Percentiles rank a stretch among this genome's conserved stretches.
phyloP scores from a whole-genome alignment of 768 basidiomycete species.

The Trametes villosa region DNA sequence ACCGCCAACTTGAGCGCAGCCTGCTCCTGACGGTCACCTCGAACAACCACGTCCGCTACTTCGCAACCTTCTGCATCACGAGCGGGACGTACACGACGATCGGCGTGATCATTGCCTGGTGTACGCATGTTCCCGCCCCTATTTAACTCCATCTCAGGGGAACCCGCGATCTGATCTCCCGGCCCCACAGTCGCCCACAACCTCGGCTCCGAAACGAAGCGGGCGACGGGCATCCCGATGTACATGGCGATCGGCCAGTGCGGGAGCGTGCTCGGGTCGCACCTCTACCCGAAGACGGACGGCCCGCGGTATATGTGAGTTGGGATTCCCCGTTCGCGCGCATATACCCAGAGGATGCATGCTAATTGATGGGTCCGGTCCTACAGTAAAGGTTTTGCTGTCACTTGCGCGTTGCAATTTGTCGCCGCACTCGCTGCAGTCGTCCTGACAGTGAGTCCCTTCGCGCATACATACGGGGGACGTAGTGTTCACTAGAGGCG shows the following conservation, averaged over 20 bases:
- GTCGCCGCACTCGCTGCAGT: constrained; percentile 58
- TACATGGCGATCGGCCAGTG: constrained; percentile 84
- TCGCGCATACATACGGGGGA: neutral
- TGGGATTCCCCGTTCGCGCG: too few relatives aligned
- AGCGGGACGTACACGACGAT: constrained; percentile 77
- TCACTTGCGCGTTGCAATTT: constrained; percentile 56
- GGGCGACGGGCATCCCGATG: constrained; percentile 74
- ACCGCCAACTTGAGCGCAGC: constrained; percentile 32
- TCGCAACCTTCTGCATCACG: constrained; percentile 76
- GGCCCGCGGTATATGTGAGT: constrained; percentile 69
- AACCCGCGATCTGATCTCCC: constrained; percentile 5
- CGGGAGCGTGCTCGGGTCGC: constrained; percentile 76
- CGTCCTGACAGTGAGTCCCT: constrained; percentile 48
- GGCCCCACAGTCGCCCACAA: constrained; percentile 64
- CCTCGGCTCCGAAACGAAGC: constrained; percentile 77
- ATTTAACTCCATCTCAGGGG: neutral
- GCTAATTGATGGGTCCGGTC: neutral
- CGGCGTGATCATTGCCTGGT: constrained; percentile 75
- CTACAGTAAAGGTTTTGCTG: constrained; percentile 31
- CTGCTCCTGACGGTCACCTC: constrained; percentile 55
- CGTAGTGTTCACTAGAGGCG: neutral
- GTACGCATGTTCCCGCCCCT: constrained; percentile 42
- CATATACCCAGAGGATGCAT: too few relatives aligned
- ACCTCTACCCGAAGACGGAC: constrained; percentile 67
- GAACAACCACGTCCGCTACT: constrained; percentile 67